Conservation (phyloP, 2,329 filamentous ascomycete genomes). For the Aspergillus sp. region DNA sequence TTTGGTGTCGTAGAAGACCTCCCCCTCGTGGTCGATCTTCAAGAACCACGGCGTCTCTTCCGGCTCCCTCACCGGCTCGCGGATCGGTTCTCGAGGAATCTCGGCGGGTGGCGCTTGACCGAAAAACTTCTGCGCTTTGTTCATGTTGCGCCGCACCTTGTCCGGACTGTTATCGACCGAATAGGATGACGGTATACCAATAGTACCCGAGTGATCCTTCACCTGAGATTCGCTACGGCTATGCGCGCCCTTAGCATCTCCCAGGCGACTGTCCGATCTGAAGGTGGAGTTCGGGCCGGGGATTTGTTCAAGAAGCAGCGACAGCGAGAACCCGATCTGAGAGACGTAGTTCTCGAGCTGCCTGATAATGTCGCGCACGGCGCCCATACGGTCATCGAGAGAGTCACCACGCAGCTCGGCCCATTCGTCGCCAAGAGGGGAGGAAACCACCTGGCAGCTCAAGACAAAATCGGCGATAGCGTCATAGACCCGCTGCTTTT, state of each 20-base stretch:
- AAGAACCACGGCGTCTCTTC: constrained; percentile 80
- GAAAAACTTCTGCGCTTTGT: constrained; percentile 41
- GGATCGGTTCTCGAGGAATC: constrained; percentile 27
- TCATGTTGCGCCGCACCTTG: constrained; percentile 36
- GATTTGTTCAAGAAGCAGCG: constrained; percentile 75
- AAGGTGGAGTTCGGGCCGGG: constrained; percentile 44
- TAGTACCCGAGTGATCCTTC: constrained; percentile 28
- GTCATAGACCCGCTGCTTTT: constrained; percentile 92
- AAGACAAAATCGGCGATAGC: constrained; percentile 81
- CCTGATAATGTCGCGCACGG: constrained; percentile 65
- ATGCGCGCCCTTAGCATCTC: constrained; percentile 17
- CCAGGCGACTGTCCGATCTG: constrained; percentile 30
- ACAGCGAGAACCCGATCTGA: constrained; percentile 78
- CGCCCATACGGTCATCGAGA: constrained; percentile 73
- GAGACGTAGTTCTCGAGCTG: constrained; percentile 79
- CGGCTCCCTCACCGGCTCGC: constrained; percentile 41
- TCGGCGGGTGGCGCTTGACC: constrained; percentile 36
- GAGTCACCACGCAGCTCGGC: constrained; percentile 82
- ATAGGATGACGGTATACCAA: constrained; percentile 37
- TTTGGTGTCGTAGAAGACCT: constrained; percentile 85
- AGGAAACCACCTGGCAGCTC: constrained; percentile 82
- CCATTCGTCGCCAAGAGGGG: constrained; percentile 91
- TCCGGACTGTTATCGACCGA: constrained; percentile 27
- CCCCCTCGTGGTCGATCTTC: constrained; percentile 74
- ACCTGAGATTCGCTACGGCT: constrained; percentile 28